Base-by-base conservation (phyloP, 352 stramenopile species). In the Phytophthora vignae region DNA sequence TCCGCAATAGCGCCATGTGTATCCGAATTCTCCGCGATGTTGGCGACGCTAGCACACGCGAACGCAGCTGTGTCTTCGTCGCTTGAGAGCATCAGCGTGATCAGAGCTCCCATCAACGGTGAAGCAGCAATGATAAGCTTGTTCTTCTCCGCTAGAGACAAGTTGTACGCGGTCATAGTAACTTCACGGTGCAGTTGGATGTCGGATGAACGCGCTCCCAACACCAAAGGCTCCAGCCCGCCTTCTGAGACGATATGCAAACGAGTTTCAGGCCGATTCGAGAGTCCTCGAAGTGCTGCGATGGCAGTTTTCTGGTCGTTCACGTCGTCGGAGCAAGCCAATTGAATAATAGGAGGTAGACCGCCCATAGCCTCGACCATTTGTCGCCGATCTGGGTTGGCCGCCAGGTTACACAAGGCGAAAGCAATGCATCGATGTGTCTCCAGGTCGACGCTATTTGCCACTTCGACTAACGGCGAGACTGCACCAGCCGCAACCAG, bases 371-470 rank as follows among this genome's bases (percentile, higher is more conserved):
- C 84, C 29, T 99, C 96, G n/a, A 99, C 97, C 63, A 94, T 80
- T 38, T 87, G 68, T n/a, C 95, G 82, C 3, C 95, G 91, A 15
- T 79, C 68, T 1, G 89, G 81, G 62, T 98, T 96, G 2, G 93
- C 91, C 4, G 94, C 89, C 7, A 99, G 87, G 71, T 99, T 99
- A 74, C 95, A 98, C 25, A 99, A 80, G 12, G 97, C 92, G 75
- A 98, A 98, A 15, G 96, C 94, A 65, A 99, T 99, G 65, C 93
- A 98, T 8, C 97, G 87, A 73, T 98, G 94, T 0, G 96, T 99
- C 81, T 99, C 97, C 8, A 98, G 57, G 72, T 99, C 94, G 4
- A 95, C 85, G 9, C 78, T 83, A 67, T 96, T 98, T 15, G 92
- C 83, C n/a, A 98, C 88, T 25, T 95, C 94, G n/a, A 99, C 91